A percentile compares a stretch with the other conserved stretches of the same genome.
phyloP scores from a whole-genome alignment of 2,329 filamentous ascomycete genomes.

The Passalora sequoiae region DNA sequence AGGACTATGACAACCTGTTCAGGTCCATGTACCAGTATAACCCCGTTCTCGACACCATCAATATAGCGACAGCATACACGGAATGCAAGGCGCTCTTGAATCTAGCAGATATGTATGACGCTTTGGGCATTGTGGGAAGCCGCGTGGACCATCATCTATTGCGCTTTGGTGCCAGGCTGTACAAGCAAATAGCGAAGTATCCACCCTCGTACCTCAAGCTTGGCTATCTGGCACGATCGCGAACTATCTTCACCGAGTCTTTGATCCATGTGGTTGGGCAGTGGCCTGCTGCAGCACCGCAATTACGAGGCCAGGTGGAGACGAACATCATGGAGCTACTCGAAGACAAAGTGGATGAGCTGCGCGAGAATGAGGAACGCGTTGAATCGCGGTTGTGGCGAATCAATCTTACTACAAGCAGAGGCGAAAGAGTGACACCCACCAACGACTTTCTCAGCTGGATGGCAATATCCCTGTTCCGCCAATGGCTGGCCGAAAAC shows the following conservation, averaged over 20 bases:
- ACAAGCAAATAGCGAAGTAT: conserved; percentile 96
- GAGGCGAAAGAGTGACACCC: conserved; percentile 78
- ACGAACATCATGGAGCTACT: conserved; percentile 78
- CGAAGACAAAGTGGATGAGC: conserved; percentile 89
- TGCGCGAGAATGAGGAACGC: conserved; percentile 74
- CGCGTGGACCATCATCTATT: conserved; percentile 90
- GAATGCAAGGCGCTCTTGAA: conserved; percentile 87
- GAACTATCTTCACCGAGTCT: conserved; percentile 70
- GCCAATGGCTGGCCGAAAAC: conserved; percentile 89
- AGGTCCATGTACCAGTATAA: conserved; percentile 93
- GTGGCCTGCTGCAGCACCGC: conserved; percentile 77
- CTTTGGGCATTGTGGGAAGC: conserved; percentile 77
- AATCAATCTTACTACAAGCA: conserved; percentile 68
- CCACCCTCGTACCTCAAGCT: conserved; percentile 87
- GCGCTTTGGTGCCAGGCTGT: conserved; percentile 82
- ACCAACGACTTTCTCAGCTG: conserved; percentile 79
- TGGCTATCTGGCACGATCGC: conserved; percentile 76
- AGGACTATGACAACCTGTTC: conserved; percentile 93
- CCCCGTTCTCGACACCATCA: conserved; percentile 73
- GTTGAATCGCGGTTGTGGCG: conserved; percentile 79
- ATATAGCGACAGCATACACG: conserved; percentile 87
- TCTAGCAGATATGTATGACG: conserved; percentile 92
- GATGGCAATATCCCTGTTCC: conserved; percentile 80
- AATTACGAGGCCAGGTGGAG: conserved; percentile 68
- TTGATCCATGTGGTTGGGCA: conserved; percentile 91